A percentile compares a stretch with the other conserved stretches of the same genome.
Conservation (phyloP, 805 yeast species). For the Wickerhamiella azymoides region DNA sequence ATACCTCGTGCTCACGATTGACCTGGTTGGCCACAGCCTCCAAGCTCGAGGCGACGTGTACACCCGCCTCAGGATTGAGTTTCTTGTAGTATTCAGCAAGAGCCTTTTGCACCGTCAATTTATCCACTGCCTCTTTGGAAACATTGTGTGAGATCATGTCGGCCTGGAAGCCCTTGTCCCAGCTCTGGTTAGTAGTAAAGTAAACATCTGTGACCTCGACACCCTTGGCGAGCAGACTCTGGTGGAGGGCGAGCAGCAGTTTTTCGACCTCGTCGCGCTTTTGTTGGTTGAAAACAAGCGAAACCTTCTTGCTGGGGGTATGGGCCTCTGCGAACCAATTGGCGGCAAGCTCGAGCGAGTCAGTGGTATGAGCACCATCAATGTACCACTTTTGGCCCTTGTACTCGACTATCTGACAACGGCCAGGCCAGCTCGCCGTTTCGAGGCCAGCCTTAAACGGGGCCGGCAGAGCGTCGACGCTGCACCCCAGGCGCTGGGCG, state of each 20-base stretch:
- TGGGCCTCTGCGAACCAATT: conserved; percentile 47
- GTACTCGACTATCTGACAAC: conserved; percentile 60
- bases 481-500: conserved; percentile 31
- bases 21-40: conserved; percentile 55
- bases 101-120: conserved; percentile 64
- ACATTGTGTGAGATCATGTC: conserved; percentile 81
- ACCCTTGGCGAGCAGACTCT: conserved; percentile 19
- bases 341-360: conserved; percentile 71
- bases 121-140: conserved; percentile 62
- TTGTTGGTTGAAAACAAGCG: conserved; percentile 85
- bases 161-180: conserved; percentile 64
- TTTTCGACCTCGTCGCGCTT: conserved; percentile 64
- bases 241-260: conserved; percentile 33
- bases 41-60: conserved; percentile 52
- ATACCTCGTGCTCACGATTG: conserved; percentile 42
- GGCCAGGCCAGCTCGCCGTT: conserved; percentile 67
- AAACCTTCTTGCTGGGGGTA: conserved; percentile 17
- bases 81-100: conserved; percentile 58
- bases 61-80: conserved; percentile 29
- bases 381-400: conserved; percentile 57
- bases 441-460: conserved; percentile 15
- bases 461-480: conserved; percentile 13
- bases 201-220: conserved; percentile 30
- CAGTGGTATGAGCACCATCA: conserved; percentile 95
- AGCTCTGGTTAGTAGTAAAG: conserved; percentile 86